A percentile compares a stretch with the other conserved stretches of the same genome.
phyloP scores from a whole-genome alignment of 2,329 filamentous ascomycete genomes.

The Leptographium flavum region DNA sequence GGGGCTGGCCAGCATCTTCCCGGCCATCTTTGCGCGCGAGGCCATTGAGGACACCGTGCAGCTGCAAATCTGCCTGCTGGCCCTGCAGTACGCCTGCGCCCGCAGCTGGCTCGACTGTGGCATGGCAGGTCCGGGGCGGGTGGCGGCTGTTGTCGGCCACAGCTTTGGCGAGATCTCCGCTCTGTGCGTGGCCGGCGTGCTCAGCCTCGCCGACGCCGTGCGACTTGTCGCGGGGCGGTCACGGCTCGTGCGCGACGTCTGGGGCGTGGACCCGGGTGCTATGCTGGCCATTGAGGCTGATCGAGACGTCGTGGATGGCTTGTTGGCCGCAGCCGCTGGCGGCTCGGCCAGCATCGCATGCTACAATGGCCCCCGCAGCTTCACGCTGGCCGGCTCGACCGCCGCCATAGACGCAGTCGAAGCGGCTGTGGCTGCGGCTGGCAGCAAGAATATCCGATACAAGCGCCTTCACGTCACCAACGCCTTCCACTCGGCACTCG shows the following conservation, averaged over 20 bases:
- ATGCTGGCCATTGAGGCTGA: constrained; percentile 26
- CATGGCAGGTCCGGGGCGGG: constrained; percentile 7
- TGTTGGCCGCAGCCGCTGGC: background rate
- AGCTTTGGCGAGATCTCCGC: constrained; percentile 28
- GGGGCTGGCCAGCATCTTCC: constrained; percentile 16
- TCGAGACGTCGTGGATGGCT: constrained; percentile 9
- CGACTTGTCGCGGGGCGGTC: constrained; percentile 17
- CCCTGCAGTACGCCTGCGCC: constrained; percentile 23
- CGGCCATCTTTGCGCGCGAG: constrained; percentile 16
- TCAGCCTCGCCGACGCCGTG: constrained; percentile 19
- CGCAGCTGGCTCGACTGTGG: constrained; percentile 23
- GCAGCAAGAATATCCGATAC: constrained; percentile 11
- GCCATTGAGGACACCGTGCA: constrained; percentile 13
- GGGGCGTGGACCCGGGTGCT: constrained; percentile 21
- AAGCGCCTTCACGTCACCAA: constrained; percentile 30
- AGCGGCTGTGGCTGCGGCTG: too few relatives aligned
- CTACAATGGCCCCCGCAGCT: constrained; percentile 27
- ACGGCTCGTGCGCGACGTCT: constrained; percentile 15
- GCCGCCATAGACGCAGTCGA: constrained; percentile 17
- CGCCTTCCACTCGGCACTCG: constrained; percentile 30
- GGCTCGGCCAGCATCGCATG: constrained; percentile 25
- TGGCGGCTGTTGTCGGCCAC: constrained; percentile 21
- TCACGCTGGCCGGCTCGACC: constrained; percentile 25
- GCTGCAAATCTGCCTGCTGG: constrained; percentile 25
- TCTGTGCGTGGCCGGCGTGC: constrained; percentile 19